These are phyloP conservation scores for Epichloe gansuensis DNA, from an alignment of 2,329 filamentous ascomycete genomes.

Conservation along the genomic window DNA sequence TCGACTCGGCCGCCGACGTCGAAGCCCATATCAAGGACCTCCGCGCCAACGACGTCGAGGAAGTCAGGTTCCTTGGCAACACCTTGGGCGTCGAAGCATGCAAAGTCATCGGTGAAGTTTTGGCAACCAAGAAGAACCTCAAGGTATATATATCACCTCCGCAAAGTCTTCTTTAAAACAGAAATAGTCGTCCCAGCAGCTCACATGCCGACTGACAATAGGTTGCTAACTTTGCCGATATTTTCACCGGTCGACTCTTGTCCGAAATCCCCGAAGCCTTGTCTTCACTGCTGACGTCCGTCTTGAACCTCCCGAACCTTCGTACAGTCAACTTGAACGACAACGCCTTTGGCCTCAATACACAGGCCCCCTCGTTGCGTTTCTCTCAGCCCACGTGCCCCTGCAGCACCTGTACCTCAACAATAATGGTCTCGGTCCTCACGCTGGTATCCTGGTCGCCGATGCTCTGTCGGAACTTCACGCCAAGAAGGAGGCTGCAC, in stretches of 20 bases:
- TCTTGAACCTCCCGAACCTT: constrained; percentile 75
- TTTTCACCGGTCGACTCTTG: constrained; percentile 90
- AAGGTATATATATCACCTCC: constrained; percentile 39
- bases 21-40: constrained; percentile 72
- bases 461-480: constrained; percentile 77
- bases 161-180: background rate
- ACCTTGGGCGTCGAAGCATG: constrained; percentile 84
- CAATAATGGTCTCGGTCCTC: constrained; percentile 93
- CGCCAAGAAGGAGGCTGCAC: constrained; percentile 67
- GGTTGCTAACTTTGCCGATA: constrained; percentile 86
- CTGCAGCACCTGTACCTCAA: constrained; percentile 92
- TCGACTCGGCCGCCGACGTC: constrained; percentile 78
- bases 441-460: constrained; percentile 79
- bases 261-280: constrained; percentile 89
- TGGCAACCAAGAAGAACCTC: constrained; percentile 74
- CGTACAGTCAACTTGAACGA: constrained; percentile 93
- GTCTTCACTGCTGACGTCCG: constrained; percentile 69
- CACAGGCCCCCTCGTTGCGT: constrained; percentile 81
- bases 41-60: constrained; percentile 63
- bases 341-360: constrained; percentile 95
- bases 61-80: constrained; percentile 80
- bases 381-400: constrained; percentile 77
- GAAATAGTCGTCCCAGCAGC: constrained; percentile 1
- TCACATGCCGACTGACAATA: constrained; percentile 16
- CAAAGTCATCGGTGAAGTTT: constrained; percentile 69